Conservation (phyloP, 208 protist genomes). For the Phytomonas francai region DNA sequence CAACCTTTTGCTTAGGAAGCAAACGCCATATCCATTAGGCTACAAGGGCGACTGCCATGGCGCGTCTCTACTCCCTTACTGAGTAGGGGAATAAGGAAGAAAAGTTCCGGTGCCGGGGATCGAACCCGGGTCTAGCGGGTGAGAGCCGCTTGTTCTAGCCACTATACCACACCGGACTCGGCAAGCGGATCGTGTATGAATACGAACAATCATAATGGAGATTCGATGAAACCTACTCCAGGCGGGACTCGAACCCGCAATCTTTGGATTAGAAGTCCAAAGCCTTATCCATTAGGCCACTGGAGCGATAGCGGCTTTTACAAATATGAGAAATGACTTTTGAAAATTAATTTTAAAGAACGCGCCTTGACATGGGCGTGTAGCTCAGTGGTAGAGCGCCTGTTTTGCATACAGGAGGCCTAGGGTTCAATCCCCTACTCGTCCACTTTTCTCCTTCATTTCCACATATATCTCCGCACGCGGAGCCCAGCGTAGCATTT, state of each 20-base stretch:
- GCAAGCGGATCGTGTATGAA: background rate
- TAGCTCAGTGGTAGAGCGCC: constrained; percentile 88
- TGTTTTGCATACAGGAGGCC: constrained; percentile 83
- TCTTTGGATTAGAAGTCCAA: constrained; percentile 89
- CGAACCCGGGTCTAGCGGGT: constrained; percentile 91
- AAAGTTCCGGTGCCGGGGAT: constrained; percentile 87
- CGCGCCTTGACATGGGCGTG: constrained; percentile 22
- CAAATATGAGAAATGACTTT: constrained; percentile 1
- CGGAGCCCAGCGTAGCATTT: too few relatives aligned
- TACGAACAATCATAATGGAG: background rate
- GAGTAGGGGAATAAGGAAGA: background rate
- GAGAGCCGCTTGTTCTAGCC: constrained; percentile 91
- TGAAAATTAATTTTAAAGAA: background rate
- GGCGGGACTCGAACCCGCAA: constrained; percentile 88
- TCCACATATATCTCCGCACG: too few relatives aligned
- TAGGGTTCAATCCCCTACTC: constrained; percentile 80
- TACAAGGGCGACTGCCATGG: constrained; percentile 22
- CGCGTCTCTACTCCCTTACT: background rate
- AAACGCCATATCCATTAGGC: constrained; percentile 79
- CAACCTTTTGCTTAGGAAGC: constrained; percentile 78
- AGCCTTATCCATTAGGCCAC: constrained; percentile 89
- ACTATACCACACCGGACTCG: constrained; percentile 87
- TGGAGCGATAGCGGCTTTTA: constrained; percentile 18
- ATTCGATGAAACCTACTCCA: constrained; percentile 44
- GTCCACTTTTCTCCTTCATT: constrained; percentile 35